These are phyloP conservation scores for Zelonia costaricensis DNA, from an alignment of 208 protist genomes.

Conservation along the genomic window DNA sequence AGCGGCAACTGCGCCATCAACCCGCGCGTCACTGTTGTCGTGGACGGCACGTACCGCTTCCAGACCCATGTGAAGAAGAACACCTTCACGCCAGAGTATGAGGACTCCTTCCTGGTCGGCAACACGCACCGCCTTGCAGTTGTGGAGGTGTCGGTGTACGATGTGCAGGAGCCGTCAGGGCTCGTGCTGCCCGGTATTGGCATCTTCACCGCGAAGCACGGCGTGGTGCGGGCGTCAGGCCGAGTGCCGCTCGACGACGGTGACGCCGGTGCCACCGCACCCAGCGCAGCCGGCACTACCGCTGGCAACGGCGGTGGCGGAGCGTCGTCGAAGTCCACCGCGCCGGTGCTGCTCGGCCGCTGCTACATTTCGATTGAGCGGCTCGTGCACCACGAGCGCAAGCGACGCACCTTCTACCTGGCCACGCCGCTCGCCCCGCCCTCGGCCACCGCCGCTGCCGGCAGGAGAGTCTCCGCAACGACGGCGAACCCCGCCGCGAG, in stretches of 20 bases:
- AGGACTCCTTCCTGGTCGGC: constrained; percentile 74
- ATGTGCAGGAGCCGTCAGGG: constrained; percentile 39
- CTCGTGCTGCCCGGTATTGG: constrained; percentile 29
- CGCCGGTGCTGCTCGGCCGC: constrained; percentile 47
- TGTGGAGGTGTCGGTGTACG: constrained; percentile 65
- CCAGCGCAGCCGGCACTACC: neutral
- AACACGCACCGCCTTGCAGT: constrained; percentile 81
- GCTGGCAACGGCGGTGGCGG: neutral
- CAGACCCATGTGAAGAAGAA: constrained; percentile 45
- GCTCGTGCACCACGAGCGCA: constrained; percentile 51
- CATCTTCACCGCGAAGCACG: constrained; percentile 18
- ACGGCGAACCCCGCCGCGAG: neutral
- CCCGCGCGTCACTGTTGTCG: constrained; percentile 53
- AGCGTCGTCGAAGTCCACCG: neutral
- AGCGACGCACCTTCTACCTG: constrained; percentile 42
- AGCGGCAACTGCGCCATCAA: constrained; percentile 32
- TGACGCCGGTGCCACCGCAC: neutral
- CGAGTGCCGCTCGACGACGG: constrained; percentile 6
- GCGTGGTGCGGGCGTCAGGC: constrained; percentile 19
- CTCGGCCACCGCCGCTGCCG: neutral
- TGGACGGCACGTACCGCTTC: constrained; percentile 78
- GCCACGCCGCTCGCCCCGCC: constrained; percentile 22
- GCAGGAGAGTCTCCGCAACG: neutral
- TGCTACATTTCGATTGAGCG: constrained; percentile 72
- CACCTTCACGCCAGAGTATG: constrained; percentile 43